phyloP scores from a whole-genome alignment of 106 monocot species.

The Acorus calamus region DNA sequence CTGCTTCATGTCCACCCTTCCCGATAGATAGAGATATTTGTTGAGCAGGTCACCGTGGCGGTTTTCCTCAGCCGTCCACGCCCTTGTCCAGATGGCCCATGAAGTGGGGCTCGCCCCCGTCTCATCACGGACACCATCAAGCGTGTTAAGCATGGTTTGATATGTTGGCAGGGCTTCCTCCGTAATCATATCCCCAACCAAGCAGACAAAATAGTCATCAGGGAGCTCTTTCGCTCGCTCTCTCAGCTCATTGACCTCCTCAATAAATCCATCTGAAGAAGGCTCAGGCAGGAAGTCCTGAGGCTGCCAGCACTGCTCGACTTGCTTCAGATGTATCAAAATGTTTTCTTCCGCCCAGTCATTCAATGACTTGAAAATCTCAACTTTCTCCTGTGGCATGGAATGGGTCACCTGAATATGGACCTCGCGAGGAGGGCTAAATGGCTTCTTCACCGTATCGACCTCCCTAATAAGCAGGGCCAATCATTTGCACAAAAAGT shows the following conservation, averaged over 20 bases:
- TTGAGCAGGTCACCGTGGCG: conserved; percentile 58
- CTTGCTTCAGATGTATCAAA: conserved; percentile 40
- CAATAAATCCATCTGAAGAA: conserved; percentile 34
- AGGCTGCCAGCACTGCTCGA: conserved; percentile 64
- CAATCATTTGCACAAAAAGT: background rate
- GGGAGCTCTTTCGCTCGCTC: conserved; percentile 46
- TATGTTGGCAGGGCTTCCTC: conserved; percentile 60
- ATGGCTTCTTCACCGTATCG: conserved; percentile 33
- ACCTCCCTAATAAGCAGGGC: conserved; percentile 13
- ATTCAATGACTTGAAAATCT: conserved; percentile 43
- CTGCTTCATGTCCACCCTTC: conserved; percentile 54
- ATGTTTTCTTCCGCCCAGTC: conserved; percentile 45
- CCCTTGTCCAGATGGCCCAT: conserved; percentile 58
- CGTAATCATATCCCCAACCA: conserved; percentile 62
- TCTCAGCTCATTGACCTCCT: conserved; percentile 38
- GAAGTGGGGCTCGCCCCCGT: conserved; percentile 54
- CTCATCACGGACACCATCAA: conserved; percentile 51
- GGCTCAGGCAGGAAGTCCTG: conserved; percentile 52
- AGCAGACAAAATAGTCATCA: conserved; percentile 53
- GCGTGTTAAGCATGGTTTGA: conserved; percentile 59
- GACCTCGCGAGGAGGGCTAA: conserved; percentile 46
- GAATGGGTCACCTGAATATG: conserved; percentile 60
- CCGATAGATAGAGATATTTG: conserved; percentile 50
- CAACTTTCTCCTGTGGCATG: conserved; percentile 47
- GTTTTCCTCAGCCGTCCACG: conserved; percentile 67